Conservation (phyloP, 805 yeast species). For the Torulaspora indica region DNA sequence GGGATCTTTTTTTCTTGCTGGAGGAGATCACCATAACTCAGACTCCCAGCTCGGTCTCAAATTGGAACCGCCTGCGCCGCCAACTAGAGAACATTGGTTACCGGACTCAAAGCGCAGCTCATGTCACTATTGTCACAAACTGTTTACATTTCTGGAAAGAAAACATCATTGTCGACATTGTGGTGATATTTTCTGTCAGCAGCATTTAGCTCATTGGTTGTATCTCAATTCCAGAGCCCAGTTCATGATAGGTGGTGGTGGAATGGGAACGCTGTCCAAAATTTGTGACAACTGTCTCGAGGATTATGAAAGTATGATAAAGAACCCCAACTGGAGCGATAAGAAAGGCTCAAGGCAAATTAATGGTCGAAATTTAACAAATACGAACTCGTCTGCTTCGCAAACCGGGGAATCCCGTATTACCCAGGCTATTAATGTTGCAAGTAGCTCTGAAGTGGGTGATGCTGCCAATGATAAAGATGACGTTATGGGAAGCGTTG, state of each 20-base stretch:
- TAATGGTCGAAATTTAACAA: conserved; percentile 6
- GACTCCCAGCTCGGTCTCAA: conserved; percentile 23
- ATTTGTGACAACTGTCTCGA: conserved; percentile 65
- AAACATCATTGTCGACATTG: conserved; percentile 83
- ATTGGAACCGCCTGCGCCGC: conserved; percentile 28
- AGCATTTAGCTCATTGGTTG: conserved; percentile 55
- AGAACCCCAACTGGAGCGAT: conserved; percentile 18
- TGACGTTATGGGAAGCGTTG: conserved; percentile 32
- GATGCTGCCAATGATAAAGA: conserved; percentile 11
- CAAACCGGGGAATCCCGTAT: conserved; percentile 1
- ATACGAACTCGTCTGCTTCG: not conserved
- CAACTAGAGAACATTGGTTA: conserved; percentile 66
- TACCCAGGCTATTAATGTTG: conserved; percentile 7
- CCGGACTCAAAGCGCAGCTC: conserved; percentile 60
- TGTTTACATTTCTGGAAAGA: conserved; percentile 73
- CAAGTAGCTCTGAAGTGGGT: conserved; percentile 3
- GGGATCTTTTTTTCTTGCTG: conserved; percentile 18
- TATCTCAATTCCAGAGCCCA: conserved; percentile 56
- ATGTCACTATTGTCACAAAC: conserved; percentile 64
- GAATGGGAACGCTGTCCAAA: conserved; percentile 50
- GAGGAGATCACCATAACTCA: conserved; percentile 2
- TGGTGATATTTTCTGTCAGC: conserved; percentile 73
- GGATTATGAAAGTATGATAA: conserved; percentile 52
- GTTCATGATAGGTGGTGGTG: conserved; percentile 63
- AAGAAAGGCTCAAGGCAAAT: conserved; percentile 10